Base-by-base conservation (phyloP, 495 filamentous ascomycete species). In the Viridothelium virens region DNA sequence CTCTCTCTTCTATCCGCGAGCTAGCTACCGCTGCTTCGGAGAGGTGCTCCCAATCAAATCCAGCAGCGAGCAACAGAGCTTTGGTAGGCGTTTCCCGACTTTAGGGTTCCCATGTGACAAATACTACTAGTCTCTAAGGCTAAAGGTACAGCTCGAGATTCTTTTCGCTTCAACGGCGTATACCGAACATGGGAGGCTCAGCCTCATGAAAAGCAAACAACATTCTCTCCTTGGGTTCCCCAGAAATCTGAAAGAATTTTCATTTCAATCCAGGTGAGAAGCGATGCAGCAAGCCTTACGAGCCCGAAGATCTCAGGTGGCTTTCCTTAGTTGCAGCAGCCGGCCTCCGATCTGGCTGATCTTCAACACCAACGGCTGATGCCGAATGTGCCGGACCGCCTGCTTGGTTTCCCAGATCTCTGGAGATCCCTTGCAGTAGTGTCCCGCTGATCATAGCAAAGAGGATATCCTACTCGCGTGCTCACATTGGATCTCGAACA, bases 381-480 rank as follows among this genome's bases (percentile, higher is more conserved):
- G 31, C 53, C 11, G 53, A 33, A 59, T 59, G 18, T 34, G 7
- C 53, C 53, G 53, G 31, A 59, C 53, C 53, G 53, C 5, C 53
- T 59, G 18, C 25, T 36, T 59, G 53, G 53, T 34, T 25, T 34
- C 53, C 53, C 53, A 59, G 53, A 59, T 59, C 53, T 59, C 31
- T 59, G 53, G 53, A 59, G 53, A 59, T 59, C 31, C 53, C 53
- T 59, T 59, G 53, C 53, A 59, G 53, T 59, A 59, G 53, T 59
- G 25, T 59, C 25, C 7, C 7, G 5, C 25, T 11, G 31, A 31
- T 18, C 36, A 33, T 7, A 14, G 31, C 53, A 18, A 59, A 59
- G 33, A 5, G 31, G 31, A 4, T n/a, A 33, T 2, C 7, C 6
- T 7, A 59, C 5, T 9, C 14, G 53, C n/a, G 6, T 36, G n/a